phyloP scores from a whole-genome alignment of 2,329 filamentous ascomycete species.

The Fusarium heterosporum region DNA sequence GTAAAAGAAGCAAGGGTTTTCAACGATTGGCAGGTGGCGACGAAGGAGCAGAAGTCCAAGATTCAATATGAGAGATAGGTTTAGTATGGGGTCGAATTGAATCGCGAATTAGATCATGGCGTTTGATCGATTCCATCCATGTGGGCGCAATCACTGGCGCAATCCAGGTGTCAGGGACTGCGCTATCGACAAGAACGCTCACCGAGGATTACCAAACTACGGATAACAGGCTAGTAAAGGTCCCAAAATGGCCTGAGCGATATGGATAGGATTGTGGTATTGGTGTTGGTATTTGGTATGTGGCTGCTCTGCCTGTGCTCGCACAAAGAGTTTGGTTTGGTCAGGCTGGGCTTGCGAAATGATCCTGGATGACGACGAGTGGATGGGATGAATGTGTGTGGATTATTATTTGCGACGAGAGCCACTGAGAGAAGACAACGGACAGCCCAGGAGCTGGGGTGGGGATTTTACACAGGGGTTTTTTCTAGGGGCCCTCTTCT shows the following conservation, averaged over 20 bases:
- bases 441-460: slow-evolving; percentile 22
- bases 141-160: slow-evolving; percentile 41
- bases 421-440: slow-evolving; percentile 12
- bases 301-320: slow-evolving; percentile 31
- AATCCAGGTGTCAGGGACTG: slow-evolving; percentile 36
- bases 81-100: slow-evolving; percentile 39
- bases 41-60: slow-evolving; percentile 24
- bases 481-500: slow-evolving; percentile 11
- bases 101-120: slow-evolving; percentile 47
- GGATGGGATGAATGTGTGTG: slow-evolving; percentile 25
- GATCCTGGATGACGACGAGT: slow-evolving; percentile 17
- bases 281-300: slow-evolving; percentile 1
- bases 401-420: slow-evolving; percentile 3
- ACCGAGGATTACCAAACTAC: slow-evolving; percentile 47
- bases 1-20: slow-evolving; percentile 25
- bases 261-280: neutral
- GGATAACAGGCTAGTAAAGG: slow-evolving; percentile 29
- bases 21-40: slow-evolving; percentile 32
- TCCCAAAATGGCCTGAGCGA: slow-evolving; percentile 33
- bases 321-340: slow-evolving; percentile 38
- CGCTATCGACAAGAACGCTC: slow-evolving; percentile 50
- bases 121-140: slow-evolving; percentile 42
- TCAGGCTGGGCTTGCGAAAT: neutral
- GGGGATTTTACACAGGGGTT: slow-evolving; percentile 4
- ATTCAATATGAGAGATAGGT: slow-evolving; percentile 18